Base-by-base conservation (phyloP, 2,329 filamentous ascomycete species). In the Fusarium robinianum region DNA sequence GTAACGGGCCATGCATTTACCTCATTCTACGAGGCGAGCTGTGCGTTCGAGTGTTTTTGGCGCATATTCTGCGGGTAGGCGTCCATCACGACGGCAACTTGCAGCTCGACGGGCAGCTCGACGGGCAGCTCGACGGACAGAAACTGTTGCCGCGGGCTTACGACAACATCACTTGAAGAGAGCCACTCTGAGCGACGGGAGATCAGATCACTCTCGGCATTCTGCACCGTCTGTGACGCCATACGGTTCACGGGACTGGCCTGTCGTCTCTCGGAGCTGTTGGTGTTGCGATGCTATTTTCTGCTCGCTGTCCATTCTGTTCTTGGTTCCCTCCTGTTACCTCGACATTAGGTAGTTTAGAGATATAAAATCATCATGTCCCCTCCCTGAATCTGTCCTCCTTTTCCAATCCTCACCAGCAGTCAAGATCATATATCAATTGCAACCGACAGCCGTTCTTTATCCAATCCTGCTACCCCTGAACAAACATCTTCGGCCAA, bases 101-200 rank as follows among this genome's bases (percentile, higher is more conserved):
- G 45, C 43, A 41, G 46, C 32, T 11, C 17, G 25, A 19, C 24
- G 23, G 18, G 21, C 17, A 11, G 15, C n/a, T n/a, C 14, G 29
- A 25, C 33, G 19, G 58, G 45, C 43, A 41, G 46, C 32, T 11
- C 17, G 25, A 19, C 24, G 23, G 18, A 18, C 17, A 11, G 15
- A n/a, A 26, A 26, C 38, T 22, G 22, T 16, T 21, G 22, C 33
- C 8, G 15, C 26, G 38, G 26, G 53, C 47, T 49, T 45, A 58
- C 46, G 42, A 50, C 32, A 16, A 32, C 30, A 24, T 45, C 23
- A 15, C 17, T 24, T 19, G 26, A 40, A 33, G 19, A 30, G 39
- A 26, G 31, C 12, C 18, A 30, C 29, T 18, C 24, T 59, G 57
- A 55, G 48, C 30, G 39, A 54, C 54, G 34, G 36, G 22, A 25